Evolutionary conservation across 2,329 filamentous ascomycete species (phyloP).

Genomic region (Aspergillus intermedius): DNA sequence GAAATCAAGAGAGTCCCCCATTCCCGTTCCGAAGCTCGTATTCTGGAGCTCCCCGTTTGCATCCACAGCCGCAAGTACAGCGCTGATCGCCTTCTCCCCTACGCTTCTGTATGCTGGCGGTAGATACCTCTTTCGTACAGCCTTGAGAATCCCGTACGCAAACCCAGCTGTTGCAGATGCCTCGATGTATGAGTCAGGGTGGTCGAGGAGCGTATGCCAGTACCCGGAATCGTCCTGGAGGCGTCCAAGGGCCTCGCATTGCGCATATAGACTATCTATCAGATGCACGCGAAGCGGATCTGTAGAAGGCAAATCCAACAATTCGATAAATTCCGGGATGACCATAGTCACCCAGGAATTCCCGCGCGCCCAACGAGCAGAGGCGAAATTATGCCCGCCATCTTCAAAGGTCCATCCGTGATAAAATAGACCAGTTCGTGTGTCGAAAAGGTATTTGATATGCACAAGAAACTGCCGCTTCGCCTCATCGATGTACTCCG

Average conservation of each 20-base stretch:
- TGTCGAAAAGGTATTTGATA: conserved; percentile 71
- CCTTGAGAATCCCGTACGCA: conserved; percentile 72
- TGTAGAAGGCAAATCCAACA: conserved; percentile 54
- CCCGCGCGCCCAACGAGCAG: conserved; percentile 52
- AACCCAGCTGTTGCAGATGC: conserved; percentile 74
- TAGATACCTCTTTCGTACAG: conserved; percentile 63
- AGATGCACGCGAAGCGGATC: conserved; percentile 55
- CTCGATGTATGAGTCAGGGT: conserved; percentile 67
- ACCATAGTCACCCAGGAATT: conserved; percentile 68
- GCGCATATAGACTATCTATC: conserved; percentile 55
- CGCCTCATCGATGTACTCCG: conserved; percentile 69
- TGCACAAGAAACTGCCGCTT: conserved; percentile 72
- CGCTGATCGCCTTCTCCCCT: conserved; percentile 60
- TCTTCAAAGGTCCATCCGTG: conserved; percentile 75
- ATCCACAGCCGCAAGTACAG: conserved; percentile 61
- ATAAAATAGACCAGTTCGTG: conserved; percentile 66
- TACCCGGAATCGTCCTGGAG: conserved; percentile 59
- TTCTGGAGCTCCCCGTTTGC: conserved; percentile 63
- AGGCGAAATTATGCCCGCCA: conserved; percentile 54
- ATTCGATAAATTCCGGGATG: conserved; percentile 73
- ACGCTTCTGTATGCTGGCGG: conserved; percentile 54
- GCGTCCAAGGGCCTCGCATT: conserved; percentile 58
- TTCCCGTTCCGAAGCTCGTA: conserved; percentile 71
- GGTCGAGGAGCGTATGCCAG: conserved; percentile 69
- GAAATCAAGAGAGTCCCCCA: conserved; percentile 67